These are phyloP conservation scores for Skeletonema marinoi DNA, from an alignment of 108 stramenopile species.

Conservation along the genomic window DNA sequence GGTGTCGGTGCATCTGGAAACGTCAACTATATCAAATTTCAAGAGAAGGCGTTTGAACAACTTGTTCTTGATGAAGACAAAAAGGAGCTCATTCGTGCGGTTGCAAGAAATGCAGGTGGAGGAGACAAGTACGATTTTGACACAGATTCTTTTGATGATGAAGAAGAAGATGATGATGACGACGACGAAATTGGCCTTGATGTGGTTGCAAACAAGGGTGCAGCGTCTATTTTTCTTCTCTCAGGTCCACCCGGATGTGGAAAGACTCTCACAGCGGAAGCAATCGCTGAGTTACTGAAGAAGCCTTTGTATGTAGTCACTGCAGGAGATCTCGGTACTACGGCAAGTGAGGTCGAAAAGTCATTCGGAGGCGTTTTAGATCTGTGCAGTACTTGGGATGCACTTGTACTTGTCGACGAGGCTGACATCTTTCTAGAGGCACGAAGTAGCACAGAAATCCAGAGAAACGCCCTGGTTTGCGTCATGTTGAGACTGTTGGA, in stretches of 20 bases:
- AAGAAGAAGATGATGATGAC: slow-evolving; percentile 24
- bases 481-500: slow-evolving; percentile 74
- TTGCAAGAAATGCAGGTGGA: slow-evolving; percentile 59
- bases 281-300: slow-evolving; percentile 61
- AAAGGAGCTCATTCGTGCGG: slow-evolving; percentile 44
- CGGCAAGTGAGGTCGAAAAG: slow-evolving; percentile 51
- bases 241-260: slow-evolving; percentile 67
- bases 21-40: slow-evolving; percentile 58
- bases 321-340: slow-evolving; percentile 57
- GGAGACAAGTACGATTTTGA: slow-evolving; percentile 30
- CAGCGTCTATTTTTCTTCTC: slow-evolving; percentile 54
- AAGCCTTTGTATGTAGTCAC: slow-evolving; percentile 59
- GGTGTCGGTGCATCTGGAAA: slow-evolving; percentile 64
- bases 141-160: slow-evolving; percentile 22
- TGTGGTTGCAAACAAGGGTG: slow-evolving; percentile 46
- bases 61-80: slow-evolving; percentile 41
- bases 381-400: slow-evolving; percentile 61
- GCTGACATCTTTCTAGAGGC: slow-evolving; percentile 65
- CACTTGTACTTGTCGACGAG: slow-evolving; percentile 64
- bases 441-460: slow-evolving; percentile 53
- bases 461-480: slow-evolving; percentile 70
- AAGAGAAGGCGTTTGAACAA: slow-evolving; percentile 36
- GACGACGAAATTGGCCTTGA: slow-evolving; percentile 41
- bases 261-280: slow-evolving; percentile 73
- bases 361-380: slow-evolving; percentile 54